Percentiles rank a stretch among this genome's conserved stretches.
These are phyloP conservation scores for Aegilops sharonensis DNA, from an alignment of 176 grass and related monocot genomes.

Conservation along the genomic window DNA sequence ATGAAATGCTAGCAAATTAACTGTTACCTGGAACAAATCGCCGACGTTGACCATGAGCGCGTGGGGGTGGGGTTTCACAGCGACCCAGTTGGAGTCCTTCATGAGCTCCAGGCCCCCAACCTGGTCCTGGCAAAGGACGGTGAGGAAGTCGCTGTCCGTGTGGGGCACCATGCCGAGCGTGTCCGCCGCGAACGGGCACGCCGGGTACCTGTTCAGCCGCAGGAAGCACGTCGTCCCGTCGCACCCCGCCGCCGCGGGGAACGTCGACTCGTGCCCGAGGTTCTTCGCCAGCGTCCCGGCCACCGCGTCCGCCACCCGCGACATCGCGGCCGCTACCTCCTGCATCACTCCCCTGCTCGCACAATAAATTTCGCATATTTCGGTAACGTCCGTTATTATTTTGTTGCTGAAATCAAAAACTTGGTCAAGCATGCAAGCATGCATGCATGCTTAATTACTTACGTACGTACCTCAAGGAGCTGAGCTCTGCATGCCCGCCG, in stretches of 20 bases:
- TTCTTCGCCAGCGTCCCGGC: too few species aligned
- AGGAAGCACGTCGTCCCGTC: conserved; percentile 49
- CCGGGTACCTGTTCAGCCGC: conserved; percentile 75
- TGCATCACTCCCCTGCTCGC: conserved; percentile 48
- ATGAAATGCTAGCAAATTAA: too few species aligned
- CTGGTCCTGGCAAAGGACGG: conserved; percentile 57
- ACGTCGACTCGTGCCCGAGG: too few species aligned
- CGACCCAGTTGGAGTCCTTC: conserved; percentile 52
- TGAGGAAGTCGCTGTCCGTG: conserved; percentile 89
- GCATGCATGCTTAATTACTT: not conserved
- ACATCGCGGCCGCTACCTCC: conserved; percentile 50
- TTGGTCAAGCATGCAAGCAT: too few species aligned
- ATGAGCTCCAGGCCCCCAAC: conserved; percentile 60
- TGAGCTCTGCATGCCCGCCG: too few species aligned
- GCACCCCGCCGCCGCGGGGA: too few species aligned
- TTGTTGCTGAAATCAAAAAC: too few species aligned
- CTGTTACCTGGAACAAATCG: conserved; percentile 61
- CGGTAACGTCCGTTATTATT: too few species aligned
- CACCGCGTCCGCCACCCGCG: conserved; percentile 30
- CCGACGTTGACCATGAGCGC: conserved; percentile 81
- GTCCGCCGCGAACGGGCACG: conserved; percentile 34
- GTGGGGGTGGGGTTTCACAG: conserved; percentile 40
- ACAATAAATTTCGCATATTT: too few species aligned
- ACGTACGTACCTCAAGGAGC: too few species aligned
- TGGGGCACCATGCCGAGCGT: conserved; percentile 66